phyloP scores from a whole-genome alignment of 1,139 yeast species.

The Suhomyces choctaworum region DNA sequence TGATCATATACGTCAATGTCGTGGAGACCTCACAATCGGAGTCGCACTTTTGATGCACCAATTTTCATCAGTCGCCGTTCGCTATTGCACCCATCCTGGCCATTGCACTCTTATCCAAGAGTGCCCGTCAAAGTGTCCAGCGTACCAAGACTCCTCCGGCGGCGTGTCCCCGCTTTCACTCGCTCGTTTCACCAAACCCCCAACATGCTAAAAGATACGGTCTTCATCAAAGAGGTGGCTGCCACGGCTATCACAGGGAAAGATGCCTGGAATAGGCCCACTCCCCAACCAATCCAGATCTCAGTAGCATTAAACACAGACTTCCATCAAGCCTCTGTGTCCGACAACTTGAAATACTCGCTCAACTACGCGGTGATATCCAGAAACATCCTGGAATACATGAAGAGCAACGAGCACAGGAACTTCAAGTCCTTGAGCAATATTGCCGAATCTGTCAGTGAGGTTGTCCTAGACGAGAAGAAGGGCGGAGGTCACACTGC shows the following conservation, averaged over 20 bases:
- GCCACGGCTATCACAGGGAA: conserved; percentile 69
- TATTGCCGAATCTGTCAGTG: conserved; percentile 56
- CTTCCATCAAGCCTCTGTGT: conserved; percentile 65
- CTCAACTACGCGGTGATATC: conserved; percentile 86
- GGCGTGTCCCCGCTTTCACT: conserved; percentile 1
- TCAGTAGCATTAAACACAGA: conserved; percentile 65
- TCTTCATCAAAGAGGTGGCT: conserved; percentile 57
- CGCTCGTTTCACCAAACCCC: conserved; percentile 4
- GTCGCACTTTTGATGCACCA: too few species aligned
- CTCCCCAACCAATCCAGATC: conserved; percentile 67
- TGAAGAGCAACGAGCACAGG: conserved; percentile 44
- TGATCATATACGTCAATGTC: too few species aligned
- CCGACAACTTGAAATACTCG: conserved; percentile 79
- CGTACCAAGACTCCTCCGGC: neutral
- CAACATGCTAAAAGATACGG: conserved; percentile 42
- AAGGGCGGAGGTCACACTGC: conserved; percentile 55
- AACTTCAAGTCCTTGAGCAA: conserved; percentile 55
- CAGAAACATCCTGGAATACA: conserved; percentile 55
- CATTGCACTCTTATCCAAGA: too few species aligned
- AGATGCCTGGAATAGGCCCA: conserved; percentile 74
- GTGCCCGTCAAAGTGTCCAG: conserved; percentile 1
- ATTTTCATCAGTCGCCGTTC: too few species aligned
- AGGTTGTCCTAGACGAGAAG: conserved; percentile 48
- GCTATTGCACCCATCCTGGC: too few species aligned
- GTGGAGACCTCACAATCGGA: too few species aligned